Conservation (phyloP, 805 yeast species). For the Metschnikowia continentalis region DNA sequence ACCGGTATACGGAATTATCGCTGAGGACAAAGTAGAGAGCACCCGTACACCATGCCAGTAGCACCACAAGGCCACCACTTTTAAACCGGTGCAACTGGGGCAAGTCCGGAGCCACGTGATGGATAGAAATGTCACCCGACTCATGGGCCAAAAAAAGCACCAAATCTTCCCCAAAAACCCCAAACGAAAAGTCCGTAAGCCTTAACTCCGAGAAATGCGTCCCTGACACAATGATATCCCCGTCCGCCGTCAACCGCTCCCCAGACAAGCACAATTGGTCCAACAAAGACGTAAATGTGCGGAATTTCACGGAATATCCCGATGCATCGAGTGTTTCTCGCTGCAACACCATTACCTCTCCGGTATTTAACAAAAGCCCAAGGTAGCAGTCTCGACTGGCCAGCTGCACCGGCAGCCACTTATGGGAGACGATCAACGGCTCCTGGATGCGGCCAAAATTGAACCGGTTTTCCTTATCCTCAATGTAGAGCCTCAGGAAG, state of each 20-base stretch:
- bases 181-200: slow-evolving; percentile 28
- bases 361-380: slow-evolving; percentile 35
- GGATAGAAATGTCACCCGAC: slow-evolving; percentile 16
- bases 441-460: slow-evolving; percentile 30
- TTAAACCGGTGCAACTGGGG: slow-evolving; percentile 6
- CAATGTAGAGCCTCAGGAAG: slow-evolving; percentile 23
- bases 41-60: slow-evolving; percentile 14
- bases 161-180: slow-evolving; percentile 6
- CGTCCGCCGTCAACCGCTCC: slow-evolving; percentile 15
- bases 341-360: slow-evolving; percentile 32
- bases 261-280: slow-evolving; percentile 19
- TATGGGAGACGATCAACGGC: slow-evolving; percentile 30
- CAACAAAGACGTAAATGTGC: slow-evolving; percentile 26
- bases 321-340: slow-evolving; percentile 23
- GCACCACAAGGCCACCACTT: slow-evolving; percentile 10
- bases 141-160: slow-evolving; percentile 16
- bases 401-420: slow-evolving; percentile 28
- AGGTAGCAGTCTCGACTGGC: slow-evolving; percentile 26
- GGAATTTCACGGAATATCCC: slow-evolving; percentile 22
- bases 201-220: slow-evolving; percentile 22
- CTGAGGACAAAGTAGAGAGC: slow-evolving; percentile 11
- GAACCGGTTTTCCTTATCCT: slow-evolving; percentile 26
- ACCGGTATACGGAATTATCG: slow-evolving; percentile 19
- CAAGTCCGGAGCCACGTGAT: slow-evolving; percentile 9
- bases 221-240: slow-evolving; percentile 20